Base-by-base conservation (phyloP, 1,284 basidiomycete species). In the Fereydounia khargensis region DNA sequence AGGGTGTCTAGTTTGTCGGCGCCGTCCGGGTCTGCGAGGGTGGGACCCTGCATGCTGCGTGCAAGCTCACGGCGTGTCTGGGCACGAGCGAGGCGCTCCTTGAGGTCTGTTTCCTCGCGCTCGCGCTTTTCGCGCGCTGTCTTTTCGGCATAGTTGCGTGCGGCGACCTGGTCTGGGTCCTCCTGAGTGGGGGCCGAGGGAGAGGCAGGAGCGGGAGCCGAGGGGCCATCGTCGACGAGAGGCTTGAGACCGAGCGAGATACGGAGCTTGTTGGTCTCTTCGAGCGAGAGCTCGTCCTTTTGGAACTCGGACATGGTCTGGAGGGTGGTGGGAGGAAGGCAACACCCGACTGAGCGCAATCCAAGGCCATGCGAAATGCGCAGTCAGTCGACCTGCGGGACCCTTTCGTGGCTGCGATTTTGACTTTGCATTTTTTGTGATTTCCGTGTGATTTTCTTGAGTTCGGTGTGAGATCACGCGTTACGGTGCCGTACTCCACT, bases 241-340 rank as follows among this genome's bases (percentile, higher is more conserved):
- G 94, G 94, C 77, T 91, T 90, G 57, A 99, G 85, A 66, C 95
- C 95, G 34, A 97, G 83, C 7, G 86, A 87, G 57, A 95, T 84
- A 79, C 95, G 90, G 75, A 96, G 89, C 79, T 88, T 91, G 82
- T 97, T 97, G 43, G 92, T 96, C 82, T 98, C 95, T 76, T 96
- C 92, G 74, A 98, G 83, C 65, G 88, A 86, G 75, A 95, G 86
- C 74, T 87, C 86, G 77, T 91, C 86, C 47, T 77, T 77, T 20
- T 62, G 60, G 50, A 73, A 73, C 52, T 63, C 68, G 48, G 64
- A 64, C 70, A 73, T 73, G 51, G 38, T 35, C n/a, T n/a, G n/a
- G n/a, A n/a, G n/a, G n/a, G n/a, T n/a, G n/a, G n/a, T n/a, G n/a
- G n/a, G n/a, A n/a, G n/a, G n/a, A n/a, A n/a, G n/a, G n/a, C n/a